These are phyloP conservation scores for Hypoxylon sp. DNA, from an alignment of 2,329 filamentous ascomycete species.

Conservation along the genomic window DNA sequence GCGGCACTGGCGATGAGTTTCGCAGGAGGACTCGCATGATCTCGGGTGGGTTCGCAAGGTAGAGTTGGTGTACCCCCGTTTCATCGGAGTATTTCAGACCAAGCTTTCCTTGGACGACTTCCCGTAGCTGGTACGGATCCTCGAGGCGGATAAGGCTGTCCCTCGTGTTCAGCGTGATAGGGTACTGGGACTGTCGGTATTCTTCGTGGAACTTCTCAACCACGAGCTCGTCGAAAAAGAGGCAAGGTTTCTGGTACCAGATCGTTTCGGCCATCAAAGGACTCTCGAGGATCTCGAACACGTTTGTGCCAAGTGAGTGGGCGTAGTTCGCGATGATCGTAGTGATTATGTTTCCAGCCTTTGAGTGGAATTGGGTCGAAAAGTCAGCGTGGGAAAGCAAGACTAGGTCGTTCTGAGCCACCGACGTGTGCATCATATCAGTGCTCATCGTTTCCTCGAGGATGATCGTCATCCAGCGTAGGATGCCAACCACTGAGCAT, in stretches of 20 bases:
- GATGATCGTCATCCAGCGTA: not conserved
- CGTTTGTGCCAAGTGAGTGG: not conserved
- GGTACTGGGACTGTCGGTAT: not conserved
- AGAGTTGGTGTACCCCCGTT: not conserved
- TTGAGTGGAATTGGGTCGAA: not conserved
- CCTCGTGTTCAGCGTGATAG: not conserved
- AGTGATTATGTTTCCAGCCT: not conserved
- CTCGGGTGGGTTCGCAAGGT: not conserved
- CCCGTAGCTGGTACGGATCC: not conserved
- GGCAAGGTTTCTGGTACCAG: not conserved
- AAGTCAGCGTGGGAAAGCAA: not conserved
- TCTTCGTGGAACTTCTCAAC: not conserved
- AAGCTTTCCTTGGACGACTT: not conserved
- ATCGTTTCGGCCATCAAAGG: not conserved
- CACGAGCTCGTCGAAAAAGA: not conserved
- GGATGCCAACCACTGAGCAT: not conserved
- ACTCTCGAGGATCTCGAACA: not conserved
- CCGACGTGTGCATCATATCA: not conserved
- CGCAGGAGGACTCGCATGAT: not conserved
- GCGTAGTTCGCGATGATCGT: not conserved
- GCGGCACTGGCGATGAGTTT: not conserved
- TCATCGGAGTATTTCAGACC: not conserved
- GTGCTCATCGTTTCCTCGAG: not conserved
- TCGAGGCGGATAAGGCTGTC: not conserved
- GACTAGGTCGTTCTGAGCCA: not conserved